Conservation (phyloP, 352 stramenopile species). For the Albugo laibachii region DNA sequence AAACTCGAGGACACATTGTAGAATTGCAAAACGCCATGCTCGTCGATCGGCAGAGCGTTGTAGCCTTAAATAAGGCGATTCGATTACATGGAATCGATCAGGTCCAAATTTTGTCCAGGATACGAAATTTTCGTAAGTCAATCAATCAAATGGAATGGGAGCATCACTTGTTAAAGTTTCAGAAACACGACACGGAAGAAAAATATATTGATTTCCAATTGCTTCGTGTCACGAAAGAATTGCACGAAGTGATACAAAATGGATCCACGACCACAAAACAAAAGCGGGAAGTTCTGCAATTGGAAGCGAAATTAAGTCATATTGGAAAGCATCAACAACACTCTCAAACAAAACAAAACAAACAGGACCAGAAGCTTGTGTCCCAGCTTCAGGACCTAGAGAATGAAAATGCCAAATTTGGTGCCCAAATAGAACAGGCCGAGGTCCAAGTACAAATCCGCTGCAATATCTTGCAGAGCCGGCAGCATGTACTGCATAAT, state of each 20-base stretch:
- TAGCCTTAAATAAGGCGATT: constrained; percentile 78
- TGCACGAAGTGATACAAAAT: constrained; percentile 80
- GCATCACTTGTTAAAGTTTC: constrained; percentile 51
- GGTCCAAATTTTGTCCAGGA: constrained; percentile 63
- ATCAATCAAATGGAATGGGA: constrained; percentile 92
- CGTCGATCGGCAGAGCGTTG: constrained; percentile 54
- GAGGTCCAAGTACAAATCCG: constrained; percentile 73
- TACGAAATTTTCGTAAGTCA: constrained; percentile 87
- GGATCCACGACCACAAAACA: constrained; percentile 63
- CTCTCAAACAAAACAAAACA: constrained; percentile 42
- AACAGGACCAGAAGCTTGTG: constrained; percentile 21
- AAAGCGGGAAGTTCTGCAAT: constrained; percentile 40
- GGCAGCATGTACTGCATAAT: constrained; percentile 9
- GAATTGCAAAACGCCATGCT: constrained; percentile 29
- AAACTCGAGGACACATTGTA: constrained; percentile 10
- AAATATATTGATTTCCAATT: constrained; percentile 87
- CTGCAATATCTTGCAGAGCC: constrained; percentile 68
- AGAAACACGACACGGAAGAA: constrained; percentile 77
- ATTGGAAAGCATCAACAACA: constrained; percentile 38
- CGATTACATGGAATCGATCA: constrained; percentile 71
- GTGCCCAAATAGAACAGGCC: constrained; percentile 52
- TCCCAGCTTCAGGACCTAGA: constrained; percentile 40
- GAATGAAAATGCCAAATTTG: constrained; percentile 68
- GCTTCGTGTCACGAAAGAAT: constrained; percentile 82
- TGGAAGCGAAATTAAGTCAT: constrained; percentile 54